Evolutionary conservation across 257 asterid species (phyloP).

Genomic region (Scutellaria galericulata): DNA sequence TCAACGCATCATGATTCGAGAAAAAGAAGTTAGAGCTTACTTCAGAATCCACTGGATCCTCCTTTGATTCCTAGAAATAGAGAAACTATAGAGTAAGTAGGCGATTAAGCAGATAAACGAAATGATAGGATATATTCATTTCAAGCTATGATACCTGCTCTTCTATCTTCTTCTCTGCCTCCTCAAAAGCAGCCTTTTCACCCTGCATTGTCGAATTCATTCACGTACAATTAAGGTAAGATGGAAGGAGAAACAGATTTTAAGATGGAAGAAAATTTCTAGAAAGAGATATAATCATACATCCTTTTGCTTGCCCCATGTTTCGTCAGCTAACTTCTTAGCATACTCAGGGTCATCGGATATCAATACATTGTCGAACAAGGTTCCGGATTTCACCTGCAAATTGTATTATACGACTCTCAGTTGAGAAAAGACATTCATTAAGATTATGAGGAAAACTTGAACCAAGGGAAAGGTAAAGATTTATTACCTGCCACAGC

Average conservation of each 20-base stretch:
- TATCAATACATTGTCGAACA: constrained; percentile 82
- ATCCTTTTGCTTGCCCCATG: constrained; percentile 95
- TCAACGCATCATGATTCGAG: not conserved
- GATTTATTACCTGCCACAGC: constrained; percentile 77
- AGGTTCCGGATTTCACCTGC: constrained; percentile 96
- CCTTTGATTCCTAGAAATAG: constrained; percentile 43
- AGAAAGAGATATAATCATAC: constrained; percentile 46
- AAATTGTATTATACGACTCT: constrained; percentile 2
- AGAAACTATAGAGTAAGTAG: not conserved
- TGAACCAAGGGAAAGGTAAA: not conserved
- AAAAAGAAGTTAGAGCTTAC: constrained; percentile 29
- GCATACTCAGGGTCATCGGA: constrained; percentile 86
- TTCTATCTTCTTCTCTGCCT: constrained; percentile 80
- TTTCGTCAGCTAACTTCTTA: constrained; percentile 76
- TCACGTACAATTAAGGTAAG: constrained; percentile 10
- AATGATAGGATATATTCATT: not conserved
- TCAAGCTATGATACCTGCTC: constrained; percentile 59
- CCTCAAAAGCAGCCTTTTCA: constrained; percentile 90
- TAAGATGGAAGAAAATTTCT: not conserved
- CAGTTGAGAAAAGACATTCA: constrained; percentile 17
- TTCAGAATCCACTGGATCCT: constrained; percentile 57
- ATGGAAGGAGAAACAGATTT: not conserved
- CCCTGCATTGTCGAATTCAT: constrained; percentile 52
- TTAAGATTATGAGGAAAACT: not conserved
- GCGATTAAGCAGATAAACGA: not conserved